Evolutionary conservation across 1,284 basidiomycete species (phyloP), one percentile per base, ranked within the genome.

Genomic region (Megacollybia platyphylla): DNA sequence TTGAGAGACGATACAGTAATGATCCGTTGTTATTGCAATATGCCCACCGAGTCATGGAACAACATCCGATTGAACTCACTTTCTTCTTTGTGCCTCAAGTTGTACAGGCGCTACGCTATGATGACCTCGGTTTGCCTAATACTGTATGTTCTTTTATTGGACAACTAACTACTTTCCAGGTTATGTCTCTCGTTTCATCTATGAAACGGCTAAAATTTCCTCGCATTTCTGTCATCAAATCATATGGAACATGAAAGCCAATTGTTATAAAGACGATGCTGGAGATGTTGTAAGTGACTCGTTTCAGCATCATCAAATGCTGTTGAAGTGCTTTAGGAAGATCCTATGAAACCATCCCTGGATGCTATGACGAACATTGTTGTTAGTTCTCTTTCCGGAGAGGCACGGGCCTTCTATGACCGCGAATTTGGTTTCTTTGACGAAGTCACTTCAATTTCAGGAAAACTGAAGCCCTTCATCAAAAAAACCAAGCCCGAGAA

Each of bases 171-270:
- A 49, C 30, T 34, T 15, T 40, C 7, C 49, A 90, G 90, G 91
- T 39, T 98, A 98, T 61, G 91, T 98, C 24, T 80, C 86, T 49
- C 79, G 85, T 24, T 99, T 97, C 69, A 92, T 98, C 55, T 93
- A 93, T 52, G 92, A 97, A 64, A 97, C 94, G 0, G 87, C 93
- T 8, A 94, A 92, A 63, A 91, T 98, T 48, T 97, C 93, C 3
- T 94, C 97, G 60, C 64, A 93, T 7, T 99, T 99, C 70, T 99
- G 96, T 57, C 96, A 99, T 60, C 96, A 99, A 65, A 98, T 98
- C 49, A 91, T 99, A 50, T 99, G 96, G 96, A 99, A 98, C 61
- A 98, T 98, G 96, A 96, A 96, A 57, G 96, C 96, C 4, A 99
- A 99, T 58, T 90, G 84, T 48, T 97, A 83, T 62, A 90, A 86